Evolutionary conservation across 768 basidiomycete species (phyloP), one percentile per base, ranked within the genome.

Genomic region (Naganishia vaughanmartiniae): DNA sequence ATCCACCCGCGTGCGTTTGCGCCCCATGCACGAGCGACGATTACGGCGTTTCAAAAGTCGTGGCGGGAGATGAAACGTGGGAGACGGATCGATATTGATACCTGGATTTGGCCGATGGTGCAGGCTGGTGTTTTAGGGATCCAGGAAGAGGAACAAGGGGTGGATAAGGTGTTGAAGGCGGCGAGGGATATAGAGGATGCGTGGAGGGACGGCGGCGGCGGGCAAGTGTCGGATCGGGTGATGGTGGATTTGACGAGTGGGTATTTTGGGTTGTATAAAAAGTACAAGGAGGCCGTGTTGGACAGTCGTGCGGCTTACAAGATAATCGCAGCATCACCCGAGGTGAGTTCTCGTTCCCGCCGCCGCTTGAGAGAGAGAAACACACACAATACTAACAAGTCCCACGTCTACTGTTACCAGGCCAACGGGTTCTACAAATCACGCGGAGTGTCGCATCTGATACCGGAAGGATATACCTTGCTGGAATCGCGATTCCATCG

Each of bases 381-480:
- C 34, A 36, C 34, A 36, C 12, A 36, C 34, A 4, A 4, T 36
- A 36, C n/a, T n/a, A n/a, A n/a, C n/a, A n/a, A n/a, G n/a, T n/a
- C n/a, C n/a, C n/a, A n/a, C n/a, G n/a, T n/a, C n/a, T n/a, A n/a
- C n/a, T n/a, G n/a, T n/a, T 42, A 7, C 39, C 69, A 97, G 93
- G 93, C 96, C 26, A 99, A 99, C 77, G 96, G 96, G 0, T 99
- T 99, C 79, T 92, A 87, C 78, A 89, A 89, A 2, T 96, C 94
- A 2, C 85, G 84, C 56, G 96, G 96, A 1, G 83, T 97, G 17
- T 98, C 95, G 12, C 89, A 91, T 15, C 87, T 92, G 69, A 93
- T 99, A 75, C 96, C 96, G 6, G 95, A 95, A 79, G 96, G 89
- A 0, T 99, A 99, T 78, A 96, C 93, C 0, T 78, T 91, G 19